Conservation (phyloP, 140 eudicot species). For the Bidens hawaiensis region DNA sequence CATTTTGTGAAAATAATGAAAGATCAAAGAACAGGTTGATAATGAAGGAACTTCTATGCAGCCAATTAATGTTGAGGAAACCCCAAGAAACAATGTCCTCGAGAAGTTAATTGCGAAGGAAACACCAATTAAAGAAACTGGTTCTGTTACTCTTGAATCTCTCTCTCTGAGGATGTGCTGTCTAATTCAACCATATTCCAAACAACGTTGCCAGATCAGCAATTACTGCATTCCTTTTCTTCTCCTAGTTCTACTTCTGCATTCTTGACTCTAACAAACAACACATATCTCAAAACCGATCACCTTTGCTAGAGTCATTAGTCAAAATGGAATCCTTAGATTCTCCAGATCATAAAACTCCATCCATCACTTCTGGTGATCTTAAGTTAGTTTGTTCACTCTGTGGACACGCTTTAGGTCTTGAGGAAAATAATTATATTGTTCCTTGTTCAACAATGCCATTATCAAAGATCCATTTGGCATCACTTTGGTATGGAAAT, state of each 20-base stretch:
- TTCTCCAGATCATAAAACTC: slow-evolving; percentile 25
- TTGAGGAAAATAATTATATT: slow-evolving; percentile 41
- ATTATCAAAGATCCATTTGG: slow-evolving; percentile 45
- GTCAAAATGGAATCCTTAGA: slow-evolving; percentile 17
- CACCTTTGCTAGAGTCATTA: slow-evolving; percentile 27
- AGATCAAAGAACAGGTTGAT: slow-evolving; percentile 52
- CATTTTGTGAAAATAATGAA: slow-evolving; percentile 14
- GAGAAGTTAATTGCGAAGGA: slow-evolving; percentile 48
- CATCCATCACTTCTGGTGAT: too few species aligned
- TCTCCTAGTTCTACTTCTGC: slow-evolving; percentile 21
- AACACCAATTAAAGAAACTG: slow-evolving; percentile 36
- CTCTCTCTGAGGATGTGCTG: slow-evolving; percentile 35
- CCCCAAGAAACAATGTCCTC: slow-evolving; percentile 33
- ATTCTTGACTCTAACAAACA: slow-evolving; percentile 44
- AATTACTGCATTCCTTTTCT: too few species aligned
- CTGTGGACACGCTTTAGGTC: slow-evolving; percentile 65
- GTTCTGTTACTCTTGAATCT: slow-evolving; percentile 28
- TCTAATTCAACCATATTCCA: slow-evolving; percentile 41
- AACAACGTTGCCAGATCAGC: slow-evolving; percentile 34
- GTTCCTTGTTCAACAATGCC: slow-evolving; percentile 44
- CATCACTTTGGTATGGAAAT: slow-evolving; percentile 40
- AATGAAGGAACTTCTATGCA: slow-evolving; percentile 26
- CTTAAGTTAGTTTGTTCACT: slow-evolving; percentile 54
- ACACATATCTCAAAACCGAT: slow-evolving; percentile 31
- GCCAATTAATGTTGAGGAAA: slow-evolving; percentile 30